Conservation (phyloP, 108 stramenopile species). For the Bacterosira constricta region DNA sequence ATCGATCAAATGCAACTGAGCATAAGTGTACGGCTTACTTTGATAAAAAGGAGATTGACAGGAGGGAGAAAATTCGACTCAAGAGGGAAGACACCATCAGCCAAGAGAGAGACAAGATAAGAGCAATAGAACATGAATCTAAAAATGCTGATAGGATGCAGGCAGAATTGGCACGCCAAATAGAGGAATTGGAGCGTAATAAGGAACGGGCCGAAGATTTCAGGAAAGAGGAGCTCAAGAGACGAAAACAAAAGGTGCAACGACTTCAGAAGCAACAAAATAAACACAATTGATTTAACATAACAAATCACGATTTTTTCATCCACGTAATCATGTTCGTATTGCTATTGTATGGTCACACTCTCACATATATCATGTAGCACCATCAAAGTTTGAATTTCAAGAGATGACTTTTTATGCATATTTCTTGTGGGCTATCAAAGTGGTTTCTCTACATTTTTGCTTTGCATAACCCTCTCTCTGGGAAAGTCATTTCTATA, state of each 20-base stretch:
- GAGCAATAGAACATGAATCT: conserved; percentile 26
- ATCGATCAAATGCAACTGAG: conserved; percentile 48
- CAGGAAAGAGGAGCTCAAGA: conserved; percentile 39
- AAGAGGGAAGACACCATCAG: conserved; percentile 35
- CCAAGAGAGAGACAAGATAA: conserved; percentile 19
- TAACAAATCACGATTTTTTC: too few species aligned
- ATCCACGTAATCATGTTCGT: too few species aligned
- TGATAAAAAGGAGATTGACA: conserved; percentile 46
- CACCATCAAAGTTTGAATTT: too few species aligned
- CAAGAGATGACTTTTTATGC: too few species aligned
- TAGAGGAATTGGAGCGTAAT: conserved; percentile 15
- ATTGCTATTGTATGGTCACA: too few species aligned
- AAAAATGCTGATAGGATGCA: conserved; percentile 9
- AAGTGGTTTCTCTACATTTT: too few species aligned
- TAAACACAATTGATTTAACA: too few species aligned
- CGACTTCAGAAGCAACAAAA: conserved; percentile 41
- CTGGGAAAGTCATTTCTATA: too few species aligned
- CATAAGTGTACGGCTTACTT: conserved; percentile 48
- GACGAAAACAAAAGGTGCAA: conserved; percentile 32
- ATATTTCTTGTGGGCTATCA: too few species aligned
- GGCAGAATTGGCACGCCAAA: conserved; percentile 22
- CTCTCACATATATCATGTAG: too few species aligned
- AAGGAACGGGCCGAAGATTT: conserved; percentile 18
- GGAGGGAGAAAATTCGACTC: conserved; percentile 37
- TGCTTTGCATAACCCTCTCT: too few species aligned